phyloP scores from a whole-genome alignment of 441 rosid genomes.

The Euphorbia celastroides region DNA sequence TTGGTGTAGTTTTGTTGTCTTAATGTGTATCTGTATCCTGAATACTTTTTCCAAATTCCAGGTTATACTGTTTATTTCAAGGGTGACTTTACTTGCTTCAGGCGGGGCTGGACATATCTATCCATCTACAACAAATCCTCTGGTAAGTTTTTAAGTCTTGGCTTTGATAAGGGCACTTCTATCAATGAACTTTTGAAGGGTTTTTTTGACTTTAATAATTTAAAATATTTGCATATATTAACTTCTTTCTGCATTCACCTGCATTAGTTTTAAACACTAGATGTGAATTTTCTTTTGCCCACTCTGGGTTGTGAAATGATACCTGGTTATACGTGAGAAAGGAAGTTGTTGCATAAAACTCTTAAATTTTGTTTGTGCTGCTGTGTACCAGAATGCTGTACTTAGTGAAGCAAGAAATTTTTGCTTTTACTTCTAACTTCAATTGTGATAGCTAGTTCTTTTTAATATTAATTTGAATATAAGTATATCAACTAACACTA shows the following conservation, averaged over 20 bases:
- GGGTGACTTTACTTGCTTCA: conserved; percentile 92
- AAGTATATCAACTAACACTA: neutral
- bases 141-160: conserved; percentile 31
- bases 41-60: conserved; percentile 21
- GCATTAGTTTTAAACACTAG: neutral
- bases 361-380: neutral
- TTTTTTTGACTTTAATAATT: neutral
- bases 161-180: conserved; percentile 1
- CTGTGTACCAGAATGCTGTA: neutral
- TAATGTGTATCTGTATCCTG: conserved; percentile 15
- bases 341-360: neutral
- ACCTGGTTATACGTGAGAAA: neutral
- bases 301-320: neutral
- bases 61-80: conserved; percentile 87
- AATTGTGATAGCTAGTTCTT: neutral
- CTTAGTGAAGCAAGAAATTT: neutral
- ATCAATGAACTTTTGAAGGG: neutral
- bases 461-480: neutral
- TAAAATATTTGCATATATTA: neutral
- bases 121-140: conserved; percentile 91
- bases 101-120: conserved; percentile 99
- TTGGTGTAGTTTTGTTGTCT: conserved; percentile 1
- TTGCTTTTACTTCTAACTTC: neutral
- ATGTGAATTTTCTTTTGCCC: neutral
- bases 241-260: neutral